Base-by-base conservation (phyloP, 352 stramenopile species). In the Blastocystis sp. region DNA sequence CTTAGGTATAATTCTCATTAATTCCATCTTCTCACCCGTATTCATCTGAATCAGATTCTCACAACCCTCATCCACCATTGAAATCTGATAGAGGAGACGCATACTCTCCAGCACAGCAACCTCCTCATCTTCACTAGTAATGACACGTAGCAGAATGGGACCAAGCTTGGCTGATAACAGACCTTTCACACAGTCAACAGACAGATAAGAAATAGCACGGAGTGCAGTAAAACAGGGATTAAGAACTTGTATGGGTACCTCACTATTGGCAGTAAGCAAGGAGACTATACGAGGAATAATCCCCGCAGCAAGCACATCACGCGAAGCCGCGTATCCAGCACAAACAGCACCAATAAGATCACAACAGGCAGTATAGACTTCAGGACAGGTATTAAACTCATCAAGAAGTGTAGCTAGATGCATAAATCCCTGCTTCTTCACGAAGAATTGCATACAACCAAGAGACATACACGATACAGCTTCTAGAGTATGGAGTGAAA, bases 21-120 rank as follows among this genome's bases (percentile, higher is more conserved):
- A 11, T 15, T 22, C 35, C 6, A 76, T 19, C 64, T 27, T n/a
- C 33, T 44, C 64, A 7, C 11, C 7, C 6, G 53, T n/a, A 24
- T 19, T 48, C 35, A 13, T 33, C 3, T 51, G n/a, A 27, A 56
- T 24, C 6, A 76, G 64, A n/a, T 76, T 5, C 7, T 76, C 64
- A 48, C 64, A 76, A n/a, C 64, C 64, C 33, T 76, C 64, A 27
- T 76, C 19, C 64, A 48, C 42, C 27, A 44, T 76, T n/a, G 64
- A 76, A 44, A 37, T 30, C 22, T 76, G 64, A 51, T 76, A 76
- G 27, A 76, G 64, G 3, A 76, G 15, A 37, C 33, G 42, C 64
- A 76, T 44, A 44, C 64, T 54, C 33, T 76, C 64, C 9, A 22
- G 44, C 6, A 48, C 27, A n/a, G 53, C 9, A 37, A 30, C 7